Evolutionary conservation across 1,284 basidiomycete genomes (phyloP).

Genomic region (Cutaneotrichosporon cavernicola): DNA sequence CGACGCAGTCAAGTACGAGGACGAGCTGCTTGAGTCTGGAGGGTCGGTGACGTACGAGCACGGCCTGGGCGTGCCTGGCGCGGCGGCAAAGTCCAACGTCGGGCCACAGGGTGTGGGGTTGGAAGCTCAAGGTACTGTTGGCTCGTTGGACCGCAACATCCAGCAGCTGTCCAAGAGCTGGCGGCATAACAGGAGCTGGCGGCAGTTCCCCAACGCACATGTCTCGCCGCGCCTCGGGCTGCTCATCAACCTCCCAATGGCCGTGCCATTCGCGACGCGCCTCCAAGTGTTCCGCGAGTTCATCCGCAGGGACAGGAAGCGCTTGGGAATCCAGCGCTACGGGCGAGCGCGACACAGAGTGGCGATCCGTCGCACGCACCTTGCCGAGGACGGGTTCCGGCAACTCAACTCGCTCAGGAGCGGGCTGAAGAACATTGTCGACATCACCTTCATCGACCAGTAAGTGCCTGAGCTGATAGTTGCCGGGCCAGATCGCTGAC

Average conservation of each 20-base stretch:
- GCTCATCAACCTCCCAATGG: constrained; percentile 94
- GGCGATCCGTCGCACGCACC: constrained; percentile 67
- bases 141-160: too few relatives aligned
- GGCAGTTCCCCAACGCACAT: constrained; percentile 62
- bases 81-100: too few relatives aligned
- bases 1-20: constrained; percentile 76
- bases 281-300: constrained; percentile 87
- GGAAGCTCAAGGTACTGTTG: too few relatives aligned
- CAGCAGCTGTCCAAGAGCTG: too few relatives aligned
- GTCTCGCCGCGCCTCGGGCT: constrained; percentile 82
- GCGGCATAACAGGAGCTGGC: constrained; percentile 46
- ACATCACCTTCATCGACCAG: constrained; percentile 88
- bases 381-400: constrained; percentile 83
- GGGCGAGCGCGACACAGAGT: constrained; percentile 46
- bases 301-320: constrained; percentile 56
- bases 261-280: constrained; percentile 87
- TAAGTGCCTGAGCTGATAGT: constrained; percentile 43
- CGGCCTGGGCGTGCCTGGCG: not conserved
- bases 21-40: constrained; percentile 48
- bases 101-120: too few relatives aligned
- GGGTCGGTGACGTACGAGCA: constrained; percentile 22
- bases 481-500: not conserved
- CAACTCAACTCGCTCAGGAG: constrained; percentile 65
- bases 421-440: constrained; percentile 73
- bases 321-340: constrained; percentile 41